Percentiles rank a stretch among this genome's conserved stretches.
Evolutionary conservation across 257 asterid genomes (phyloP).

Genomic region (Nicotiana attenuata): DNA sequence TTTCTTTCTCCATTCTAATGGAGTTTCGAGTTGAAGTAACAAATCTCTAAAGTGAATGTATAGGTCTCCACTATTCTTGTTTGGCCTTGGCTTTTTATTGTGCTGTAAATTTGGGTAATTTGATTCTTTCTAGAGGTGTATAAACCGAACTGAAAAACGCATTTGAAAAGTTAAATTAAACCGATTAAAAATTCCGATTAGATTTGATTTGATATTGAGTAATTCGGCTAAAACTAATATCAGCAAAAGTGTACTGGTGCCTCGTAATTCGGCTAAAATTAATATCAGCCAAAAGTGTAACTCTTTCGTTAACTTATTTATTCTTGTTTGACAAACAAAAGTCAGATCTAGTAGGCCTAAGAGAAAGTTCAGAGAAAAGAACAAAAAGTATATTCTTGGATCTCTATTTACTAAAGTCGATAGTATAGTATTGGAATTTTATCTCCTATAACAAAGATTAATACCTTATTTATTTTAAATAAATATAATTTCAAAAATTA

Average conservation of each 20-base stretch:
- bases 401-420: background rate
- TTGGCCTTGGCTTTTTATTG: background rate
- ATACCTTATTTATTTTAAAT: too few relatives aligned
- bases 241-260: background rate
- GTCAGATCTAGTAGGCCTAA: background rate
- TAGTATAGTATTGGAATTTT: too few relatives aligned
- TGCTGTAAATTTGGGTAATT: background rate
- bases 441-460: too few relatives aligned
- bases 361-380: background rate
- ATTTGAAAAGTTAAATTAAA: too few relatives aligned
- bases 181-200: too few relatives aligned
- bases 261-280: background rate
- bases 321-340: background rate
- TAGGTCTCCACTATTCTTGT: background rate
- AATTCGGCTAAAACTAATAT: too few relatives aligned
- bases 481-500: too few relatives aligned
- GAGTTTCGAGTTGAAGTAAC: background rate
- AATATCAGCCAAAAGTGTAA: background rate
- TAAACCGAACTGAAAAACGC: too few relatives aligned
- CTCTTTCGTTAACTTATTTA: background rate
- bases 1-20: slow-evolving; percentile 39
- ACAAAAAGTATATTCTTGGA: background rate
- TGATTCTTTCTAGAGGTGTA: background rate
- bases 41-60: background rate
- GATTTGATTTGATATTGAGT: too few relatives aligned